Percentiles rank a stretch among this genome's conserved stretches.
Conservation (phyloP, 2,329 filamentous ascomycete genomes). For the Pseudogymnoascus pannorum region DNA sequence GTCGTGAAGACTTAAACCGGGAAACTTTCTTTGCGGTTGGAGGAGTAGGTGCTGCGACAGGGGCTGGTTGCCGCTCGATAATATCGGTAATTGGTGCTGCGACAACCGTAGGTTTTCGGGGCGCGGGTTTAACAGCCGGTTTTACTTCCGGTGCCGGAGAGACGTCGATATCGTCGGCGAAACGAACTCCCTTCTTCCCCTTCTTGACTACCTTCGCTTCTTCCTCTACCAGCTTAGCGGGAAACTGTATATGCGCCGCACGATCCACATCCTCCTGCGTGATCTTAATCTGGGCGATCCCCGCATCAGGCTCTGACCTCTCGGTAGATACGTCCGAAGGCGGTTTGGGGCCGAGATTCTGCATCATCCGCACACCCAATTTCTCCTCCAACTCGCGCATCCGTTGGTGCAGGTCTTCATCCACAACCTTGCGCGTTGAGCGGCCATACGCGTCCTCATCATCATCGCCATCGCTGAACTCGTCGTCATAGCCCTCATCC, state of each 20-base stretch:
- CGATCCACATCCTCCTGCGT: conserved; percentile 20
- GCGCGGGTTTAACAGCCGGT: conserved; percentile 18
- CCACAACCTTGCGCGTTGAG: conserved; percentile 58
- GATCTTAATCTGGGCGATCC: conserved; percentile 51
- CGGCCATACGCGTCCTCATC: conserved; percentile 69
- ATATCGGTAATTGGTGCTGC: conserved; percentile 43
- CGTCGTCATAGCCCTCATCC: conserved; percentile 45
- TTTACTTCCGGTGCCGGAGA: conserved; percentile 38
- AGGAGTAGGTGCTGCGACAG: conserved; percentile 21
- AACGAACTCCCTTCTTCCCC: conserved; percentile 67
- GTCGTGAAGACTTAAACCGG: conserved; percentile 35
- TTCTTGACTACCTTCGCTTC: conserved; percentile 11
- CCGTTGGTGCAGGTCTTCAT: conserved; percentile 62
- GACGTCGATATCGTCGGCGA: conserved; percentile 67
- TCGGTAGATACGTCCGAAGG: conserved; percentile 24
- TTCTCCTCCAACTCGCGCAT: conserved; percentile 83
- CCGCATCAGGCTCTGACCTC: conserved; percentile 36
- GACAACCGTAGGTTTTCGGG: conserved; percentile 11
- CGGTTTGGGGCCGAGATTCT: conserved; percentile 47
- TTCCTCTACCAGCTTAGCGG: conserved; percentile 27
- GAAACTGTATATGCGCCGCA: conserved; percentile 16
- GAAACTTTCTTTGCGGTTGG: conserved; percentile 31
- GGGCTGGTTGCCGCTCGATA: conserved; percentile 24
- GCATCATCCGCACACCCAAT: conserved; percentile 50
- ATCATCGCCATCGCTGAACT: conserved; percentile 45